phyloP scores from a whole-genome alignment of 2,329 filamentous ascomycete genomes.

The Akanthomyces dipterigenus region DNA sequence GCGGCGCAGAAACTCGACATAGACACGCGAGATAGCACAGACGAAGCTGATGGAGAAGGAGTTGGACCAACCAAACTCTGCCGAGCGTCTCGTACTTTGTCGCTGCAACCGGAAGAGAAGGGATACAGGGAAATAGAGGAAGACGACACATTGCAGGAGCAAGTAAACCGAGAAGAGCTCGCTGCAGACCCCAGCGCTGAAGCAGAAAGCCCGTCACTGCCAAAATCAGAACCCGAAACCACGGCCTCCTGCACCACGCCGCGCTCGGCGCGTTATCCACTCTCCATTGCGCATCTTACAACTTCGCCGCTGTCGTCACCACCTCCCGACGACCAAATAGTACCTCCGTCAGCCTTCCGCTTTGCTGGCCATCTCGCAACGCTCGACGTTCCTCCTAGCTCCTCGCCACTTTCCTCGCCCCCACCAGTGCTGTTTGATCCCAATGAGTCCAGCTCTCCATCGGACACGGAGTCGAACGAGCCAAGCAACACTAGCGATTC shows the following conservation, averaged over 20 bases:
- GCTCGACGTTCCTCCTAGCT: constrained; percentile 28
- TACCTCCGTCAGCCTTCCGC: constrained; percentile 21
- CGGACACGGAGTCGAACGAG: constrained; percentile 28
- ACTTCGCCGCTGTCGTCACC: constrained; percentile 34
- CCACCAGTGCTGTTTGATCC: constrained; percentile 47
- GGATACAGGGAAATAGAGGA: background rate
- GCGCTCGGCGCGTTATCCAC: constrained; percentile 8
- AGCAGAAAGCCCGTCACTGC: background rate
- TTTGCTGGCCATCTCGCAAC: constrained; percentile 17
- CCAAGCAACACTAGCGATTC: constrained; percentile 35
- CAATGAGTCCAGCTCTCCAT: constrained; percentile 33
- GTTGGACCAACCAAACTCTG: constrained; percentile 13
- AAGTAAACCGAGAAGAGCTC: background rate
- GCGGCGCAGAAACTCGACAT: constrained; percentile 22
- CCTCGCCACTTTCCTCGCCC: constrained; percentile 52
- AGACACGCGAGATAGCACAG: constrained; percentile 19
- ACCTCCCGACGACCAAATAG: constrained; percentile 25
- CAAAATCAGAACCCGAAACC: constrained; percentile 14
- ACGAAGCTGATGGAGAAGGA: constrained; percentile 10
- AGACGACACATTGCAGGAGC: background rate
- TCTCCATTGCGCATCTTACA: constrained; percentile 17
- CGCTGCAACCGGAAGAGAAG: background rate
- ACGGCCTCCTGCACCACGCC: constrained; percentile 13
- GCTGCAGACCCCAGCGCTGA: background rate
- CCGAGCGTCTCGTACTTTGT: background rate